Conservation (phyloP, 129 eudicot genomes). For the Helichrysum umbraculigerum region DNA sequence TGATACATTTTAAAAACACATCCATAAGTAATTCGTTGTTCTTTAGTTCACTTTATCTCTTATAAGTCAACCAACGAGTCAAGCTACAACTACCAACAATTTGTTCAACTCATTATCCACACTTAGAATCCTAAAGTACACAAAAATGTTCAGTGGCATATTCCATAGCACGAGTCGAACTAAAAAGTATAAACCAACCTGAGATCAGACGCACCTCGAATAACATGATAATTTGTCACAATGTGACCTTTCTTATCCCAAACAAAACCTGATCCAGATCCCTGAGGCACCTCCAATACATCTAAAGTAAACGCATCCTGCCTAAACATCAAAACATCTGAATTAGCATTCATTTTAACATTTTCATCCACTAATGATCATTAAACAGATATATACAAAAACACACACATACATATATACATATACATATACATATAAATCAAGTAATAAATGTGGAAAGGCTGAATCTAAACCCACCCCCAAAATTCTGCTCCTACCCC, state of each 20-base stretch:
- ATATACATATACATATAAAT: neutral
- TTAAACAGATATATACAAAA: neutral
- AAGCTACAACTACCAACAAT: slow-evolving; percentile 17
- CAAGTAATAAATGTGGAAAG: no score
- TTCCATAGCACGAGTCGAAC: neutral
- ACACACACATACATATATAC: neutral
- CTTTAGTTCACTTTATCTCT: neutral
- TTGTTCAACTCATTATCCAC: slow-evolving; percentile 20
- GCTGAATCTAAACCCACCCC: no score
- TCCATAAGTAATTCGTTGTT: neutral
- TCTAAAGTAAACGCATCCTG: slow-evolving; percentile 97
- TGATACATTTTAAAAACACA: slow-evolving; percentile 9
- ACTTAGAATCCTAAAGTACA: neutral
- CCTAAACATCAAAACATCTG: slow-evolving; percentile 45
- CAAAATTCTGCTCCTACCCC: no score
- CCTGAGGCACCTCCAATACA: slow-evolving; percentile 95
- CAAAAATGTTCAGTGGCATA: slow-evolving; percentile 12
- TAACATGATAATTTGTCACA: slow-evolving; percentile 95
- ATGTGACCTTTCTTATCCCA: slow-evolving; percentile 85
- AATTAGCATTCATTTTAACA: slow-evolving; percentile 7
- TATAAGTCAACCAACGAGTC: neutral
- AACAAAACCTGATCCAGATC: slow-evolving; percentile 95
- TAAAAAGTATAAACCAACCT: slow-evolving; percentile 46
- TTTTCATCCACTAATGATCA: neutral
- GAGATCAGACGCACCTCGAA: slow-evolving; percentile 99